These are phyloP conservation scores for Metschnikowia colocasiae DNA, from an alignment of 805 yeast genomes.

Conservation along the genomic window DNA sequence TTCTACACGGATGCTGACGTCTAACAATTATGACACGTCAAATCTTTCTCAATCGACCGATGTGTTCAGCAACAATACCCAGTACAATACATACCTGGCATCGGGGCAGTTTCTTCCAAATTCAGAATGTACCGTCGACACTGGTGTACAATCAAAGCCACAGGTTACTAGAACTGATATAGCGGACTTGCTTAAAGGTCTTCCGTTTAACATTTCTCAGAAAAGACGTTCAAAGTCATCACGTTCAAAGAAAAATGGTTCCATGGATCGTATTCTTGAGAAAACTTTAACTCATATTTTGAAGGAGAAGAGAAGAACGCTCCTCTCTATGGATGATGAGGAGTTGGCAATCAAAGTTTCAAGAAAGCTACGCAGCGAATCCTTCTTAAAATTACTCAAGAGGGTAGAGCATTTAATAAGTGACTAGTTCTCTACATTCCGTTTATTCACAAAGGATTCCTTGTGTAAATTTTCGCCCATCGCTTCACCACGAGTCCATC, in stretches of 20 bases:
- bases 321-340: constrained; percentile 11
- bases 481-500: constrained; percentile 58
- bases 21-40: constrained; percentile 2
- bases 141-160: background rate
- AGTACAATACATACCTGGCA: constrained; percentile 2
- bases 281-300: constrained; percentile 6
- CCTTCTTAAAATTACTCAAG: constrained; percentile 12
- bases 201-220: constrained; percentile 8
- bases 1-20: constrained; percentile 4
- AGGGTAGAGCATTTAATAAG: constrained; percentile 15
- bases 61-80: constrained; percentile 3
- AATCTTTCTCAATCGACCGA: constrained; percentile 9
- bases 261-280: constrained; percentile 8
- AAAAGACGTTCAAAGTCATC: constrained; percentile 2
- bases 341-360: constrained; percentile 14
- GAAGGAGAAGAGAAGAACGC: constrained; percentile 3
- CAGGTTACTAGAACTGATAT: constrained; percentile 3
- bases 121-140: background rate
- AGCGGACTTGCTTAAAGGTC: constrained; percentile 2
- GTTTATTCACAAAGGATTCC: background rate
- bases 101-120: background rate
- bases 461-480: constrained; percentile 44
- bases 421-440: background rate
- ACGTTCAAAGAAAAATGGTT: constrained; percentile 1
- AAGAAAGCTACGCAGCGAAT: constrained; percentile 12